Percentiles rank a stretch among this genome's conserved stretches.
Evolutionary conservation across 805 yeast genomes (phyloP).

Genomic region (Cyberlindnera japonica): DNA sequence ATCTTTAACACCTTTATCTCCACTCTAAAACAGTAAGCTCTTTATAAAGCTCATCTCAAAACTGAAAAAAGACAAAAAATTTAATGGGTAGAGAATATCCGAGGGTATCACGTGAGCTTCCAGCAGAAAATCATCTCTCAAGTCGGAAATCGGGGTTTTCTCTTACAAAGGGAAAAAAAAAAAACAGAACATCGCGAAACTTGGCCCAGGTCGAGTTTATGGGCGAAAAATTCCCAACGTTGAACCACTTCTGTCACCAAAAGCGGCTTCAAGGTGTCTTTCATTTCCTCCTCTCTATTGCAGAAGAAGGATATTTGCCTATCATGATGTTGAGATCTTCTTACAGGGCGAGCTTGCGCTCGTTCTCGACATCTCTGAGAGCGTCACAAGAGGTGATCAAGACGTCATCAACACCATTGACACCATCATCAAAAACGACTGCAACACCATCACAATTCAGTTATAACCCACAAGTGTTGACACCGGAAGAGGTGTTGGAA

Average conservation of each 20-base stretch:
- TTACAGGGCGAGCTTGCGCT: slow-evolving; percentile 5
- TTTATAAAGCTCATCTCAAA: slow-evolving; percentile 1
- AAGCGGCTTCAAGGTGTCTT: no score
- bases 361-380: slow-evolving; percentile 11
- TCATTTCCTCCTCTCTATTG: no score
- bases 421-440: slow-evolving; percentile 10
- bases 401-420: slow-evolving; percentile 9
- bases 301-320: no score
- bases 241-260: not conserved
- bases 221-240: slow-evolving; percentile 3
- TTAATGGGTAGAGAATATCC: no score
- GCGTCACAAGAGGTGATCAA: slow-evolving; percentile 13
- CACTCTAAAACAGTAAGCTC: not conserved
- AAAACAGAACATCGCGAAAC: no score
- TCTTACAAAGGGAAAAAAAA: no score
- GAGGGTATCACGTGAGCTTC: no score
- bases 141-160: no score
- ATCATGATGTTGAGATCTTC: slow-evolving; percentile 10
- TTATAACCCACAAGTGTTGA: slow-evolving; percentile 36
- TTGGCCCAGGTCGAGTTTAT: no score
- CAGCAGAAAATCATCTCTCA: no score
- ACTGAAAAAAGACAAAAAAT: no score
- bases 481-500: slow-evolving; percentile 32
- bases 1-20: slow-evolving; percentile 36
- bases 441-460: slow-evolving; percentile 10